A percentile compares a stretch with the other conserved stretches of the same genome.
Evolutionary conservation across 345 rosid genomes (phyloP).

Genomic region (Ailanthus altissimus): DNA sequence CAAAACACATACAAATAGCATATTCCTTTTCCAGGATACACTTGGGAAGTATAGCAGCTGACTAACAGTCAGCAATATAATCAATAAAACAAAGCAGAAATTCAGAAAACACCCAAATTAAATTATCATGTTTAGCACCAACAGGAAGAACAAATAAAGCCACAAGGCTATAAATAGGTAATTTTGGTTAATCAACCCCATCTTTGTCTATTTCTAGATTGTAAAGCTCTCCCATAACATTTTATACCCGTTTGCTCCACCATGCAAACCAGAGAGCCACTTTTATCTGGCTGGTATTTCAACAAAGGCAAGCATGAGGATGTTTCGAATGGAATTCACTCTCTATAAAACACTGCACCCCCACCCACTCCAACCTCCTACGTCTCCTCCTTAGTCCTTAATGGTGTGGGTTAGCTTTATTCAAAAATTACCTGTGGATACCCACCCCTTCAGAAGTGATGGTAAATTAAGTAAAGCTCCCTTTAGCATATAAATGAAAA

Average conservation of each 20-base stretch:
- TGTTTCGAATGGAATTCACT: neutral
- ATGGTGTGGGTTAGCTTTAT: neutral
- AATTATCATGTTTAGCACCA: conserved; percentile 5
- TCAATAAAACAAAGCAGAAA: neutral
- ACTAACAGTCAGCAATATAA: neutral
- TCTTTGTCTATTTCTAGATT: neutral
- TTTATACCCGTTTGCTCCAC: neutral
- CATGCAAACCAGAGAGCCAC: neutral
- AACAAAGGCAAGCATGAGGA: neutral
- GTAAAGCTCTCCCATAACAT: neutral
- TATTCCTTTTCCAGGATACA: neutral
- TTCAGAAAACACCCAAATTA: neutral
- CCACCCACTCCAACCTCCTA: neutral
- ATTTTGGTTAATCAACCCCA: neutral
- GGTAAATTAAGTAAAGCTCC: neutral
- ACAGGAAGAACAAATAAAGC: neutral
- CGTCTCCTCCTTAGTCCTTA: neutral
- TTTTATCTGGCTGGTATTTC: neutral
- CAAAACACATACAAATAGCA: neutral
- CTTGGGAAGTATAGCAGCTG: neutral
- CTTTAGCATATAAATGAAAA: neutral
- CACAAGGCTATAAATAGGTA: neutral
- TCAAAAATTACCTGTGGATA: neutral
- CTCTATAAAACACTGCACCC: neutral
- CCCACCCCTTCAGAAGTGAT: neutral